Evolutionary conservation across 371 early-diverging fungal species (phyloP).

Genomic region (Rhizopus arrhizus): DNA sequence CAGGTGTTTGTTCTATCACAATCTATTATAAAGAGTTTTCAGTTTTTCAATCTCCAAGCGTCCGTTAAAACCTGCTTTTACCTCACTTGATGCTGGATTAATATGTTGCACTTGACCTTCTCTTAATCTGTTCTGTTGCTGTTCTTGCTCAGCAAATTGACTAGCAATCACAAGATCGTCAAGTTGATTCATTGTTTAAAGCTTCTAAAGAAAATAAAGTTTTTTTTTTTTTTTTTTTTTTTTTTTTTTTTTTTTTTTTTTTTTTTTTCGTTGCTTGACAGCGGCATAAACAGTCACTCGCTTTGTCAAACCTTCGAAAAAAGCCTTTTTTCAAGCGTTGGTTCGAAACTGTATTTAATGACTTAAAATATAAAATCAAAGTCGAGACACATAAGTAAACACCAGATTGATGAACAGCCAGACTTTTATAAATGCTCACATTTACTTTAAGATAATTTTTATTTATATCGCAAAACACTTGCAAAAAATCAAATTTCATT

Average conservation of each 20-base stretch:
- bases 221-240: neutral
- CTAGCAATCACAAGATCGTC: conserved; percentile 17
- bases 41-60: neutral
- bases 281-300: neutral
- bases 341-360: neutral
- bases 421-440: no score
- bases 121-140: neutral
- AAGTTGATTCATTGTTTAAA: conserved; percentile 2
- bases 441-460: no score
- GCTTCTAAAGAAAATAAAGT: neutral
- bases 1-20: neutral
- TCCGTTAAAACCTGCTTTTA: no score
- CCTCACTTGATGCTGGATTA: neutral
- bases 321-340: neutral
- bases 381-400: no score
- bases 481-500: no score
- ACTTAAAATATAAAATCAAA: no score
- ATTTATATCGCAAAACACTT: no score
- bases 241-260: no score
- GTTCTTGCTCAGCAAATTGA: conserved; percentile 15
- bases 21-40: conserved; percentile 1
- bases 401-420: no score
- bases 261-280: neutral
- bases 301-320: neutral
- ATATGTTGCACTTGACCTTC: neutral